phyloP scores from a whole-genome alignment of 306 rosid genomes.

The Abrus precatorius region DNA sequence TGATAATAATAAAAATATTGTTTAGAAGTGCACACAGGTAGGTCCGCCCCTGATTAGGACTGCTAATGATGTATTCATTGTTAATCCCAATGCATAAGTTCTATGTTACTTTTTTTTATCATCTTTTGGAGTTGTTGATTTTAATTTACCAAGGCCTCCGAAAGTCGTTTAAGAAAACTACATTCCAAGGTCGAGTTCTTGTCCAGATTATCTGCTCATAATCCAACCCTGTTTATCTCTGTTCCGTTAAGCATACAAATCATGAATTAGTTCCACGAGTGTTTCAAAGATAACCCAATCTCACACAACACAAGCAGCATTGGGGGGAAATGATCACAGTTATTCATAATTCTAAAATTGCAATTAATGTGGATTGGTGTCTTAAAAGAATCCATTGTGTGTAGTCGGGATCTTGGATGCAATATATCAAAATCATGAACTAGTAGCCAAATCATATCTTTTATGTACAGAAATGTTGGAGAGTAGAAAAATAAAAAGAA shows the following conservation, averaged over 20 bases:
- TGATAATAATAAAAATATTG: background rate
- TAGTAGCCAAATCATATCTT: background rate
- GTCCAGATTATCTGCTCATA: background rate
- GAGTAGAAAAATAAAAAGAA: background rate
- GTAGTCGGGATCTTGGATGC: too few relatives aligned
- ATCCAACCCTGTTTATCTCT: background rate
- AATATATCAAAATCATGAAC: background rate
- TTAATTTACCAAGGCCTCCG: background rate
- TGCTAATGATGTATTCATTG: background rate
- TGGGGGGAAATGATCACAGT: too few relatives aligned
- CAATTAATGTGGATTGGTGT: too few relatives aligned
- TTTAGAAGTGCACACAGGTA: background rate
- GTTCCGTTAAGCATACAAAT: slow-evolving; percentile 1
- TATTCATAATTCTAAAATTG: too few relatives aligned
- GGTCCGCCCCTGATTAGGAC: background rate
- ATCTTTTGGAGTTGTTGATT: slow-evolving; percentile 1
- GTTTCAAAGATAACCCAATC: background rate
- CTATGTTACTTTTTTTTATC: background rate
- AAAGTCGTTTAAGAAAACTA: background rate
- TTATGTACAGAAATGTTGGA: background rate
- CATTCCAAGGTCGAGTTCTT: background rate
- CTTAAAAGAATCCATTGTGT: too few relatives aligned
- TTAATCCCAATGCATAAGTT: background rate
- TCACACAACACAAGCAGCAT: background rate
- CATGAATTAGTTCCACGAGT: background rate